These are phyloP conservation scores for Tricharina praecox DNA, from an alignment of 495 filamentous ascomycete species.

Conservation along the genomic window DNA sequence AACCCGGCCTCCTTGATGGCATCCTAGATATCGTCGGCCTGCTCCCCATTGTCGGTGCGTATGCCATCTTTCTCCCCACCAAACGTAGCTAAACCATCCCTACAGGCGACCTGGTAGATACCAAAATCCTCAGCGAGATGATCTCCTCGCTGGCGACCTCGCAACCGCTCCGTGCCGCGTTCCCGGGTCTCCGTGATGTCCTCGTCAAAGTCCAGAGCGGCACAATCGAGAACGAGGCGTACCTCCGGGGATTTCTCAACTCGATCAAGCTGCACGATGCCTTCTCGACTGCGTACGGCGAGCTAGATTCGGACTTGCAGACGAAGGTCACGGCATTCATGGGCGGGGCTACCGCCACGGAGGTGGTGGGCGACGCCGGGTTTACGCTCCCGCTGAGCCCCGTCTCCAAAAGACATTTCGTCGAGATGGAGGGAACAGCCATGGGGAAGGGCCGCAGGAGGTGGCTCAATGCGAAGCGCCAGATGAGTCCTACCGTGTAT, in stretches of 20 bases:
- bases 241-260: conserved; percentile 9
- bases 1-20: neutral
- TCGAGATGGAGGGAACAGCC: conserved; percentile 15
- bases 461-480: conserved; percentile 18
- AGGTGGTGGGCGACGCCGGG: conserved; percentile 8
- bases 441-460: conserved; percentile 11
- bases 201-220: conserved; percentile 1
- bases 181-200: conserved; percentile 10
- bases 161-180: neutral
- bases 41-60: neutral
- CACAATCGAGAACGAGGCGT: conserved; percentile 4
- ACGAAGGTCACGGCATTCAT: conserved; percentile 14
- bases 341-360: conserved; percentile 7
- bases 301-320: conserved; percentile 12
- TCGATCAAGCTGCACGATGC: conserved; percentile 8
- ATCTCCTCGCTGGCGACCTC: conserved; percentile 8
- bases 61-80: neutral
- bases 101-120: conserved; percentile 5
- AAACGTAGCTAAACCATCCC: neutral
- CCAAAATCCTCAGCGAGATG: conserved; percentile 14
- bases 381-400: conserved; percentile 17
- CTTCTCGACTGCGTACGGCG: conserved; percentile 7
- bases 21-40: neutral
- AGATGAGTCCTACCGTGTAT: conserved; percentile 16
- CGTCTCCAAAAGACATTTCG: conserved; percentile 17